Conservation (phyloP, 148 eudicot species). For the Rhododendron williamsianum region DNA sequence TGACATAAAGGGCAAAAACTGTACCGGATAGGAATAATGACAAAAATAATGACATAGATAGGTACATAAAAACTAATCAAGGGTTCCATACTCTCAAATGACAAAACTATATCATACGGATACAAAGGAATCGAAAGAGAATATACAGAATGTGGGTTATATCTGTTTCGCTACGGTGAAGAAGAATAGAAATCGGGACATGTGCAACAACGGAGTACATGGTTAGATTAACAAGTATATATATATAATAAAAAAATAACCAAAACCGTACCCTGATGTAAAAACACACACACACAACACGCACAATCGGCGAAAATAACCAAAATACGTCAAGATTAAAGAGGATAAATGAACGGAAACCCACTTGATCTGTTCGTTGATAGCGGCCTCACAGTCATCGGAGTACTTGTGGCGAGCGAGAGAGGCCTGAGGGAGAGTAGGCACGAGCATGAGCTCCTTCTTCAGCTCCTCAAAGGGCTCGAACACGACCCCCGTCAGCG, state of each 20-base stretch:
- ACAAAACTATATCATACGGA: not conserved
- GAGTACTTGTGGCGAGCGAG: constrained; percentile 73
- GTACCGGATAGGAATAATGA: not conserved
- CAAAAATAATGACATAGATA: not conserved
- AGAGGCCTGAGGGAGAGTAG: constrained; percentile 55
- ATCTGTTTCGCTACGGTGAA: not conserved
- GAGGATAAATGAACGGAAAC: not conserved
- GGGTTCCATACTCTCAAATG: not conserved
- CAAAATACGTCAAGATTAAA: not conserved
- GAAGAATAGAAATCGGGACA: not conserved
- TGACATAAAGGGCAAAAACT: too few species aligned
- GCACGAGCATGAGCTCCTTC: constrained; percentile 77
- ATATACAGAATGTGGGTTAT: not conserved
- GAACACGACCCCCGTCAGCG: constrained; percentile 66
- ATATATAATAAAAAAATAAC: not conserved
- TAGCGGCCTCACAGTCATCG: constrained; percentile 58
- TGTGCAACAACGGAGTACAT: not conserved
- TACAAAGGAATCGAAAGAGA: not conserved
- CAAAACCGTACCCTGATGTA: not conserved
- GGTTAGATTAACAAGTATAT: not conserved
- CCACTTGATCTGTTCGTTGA: constrained; percentile 86
- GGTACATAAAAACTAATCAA: not conserved
- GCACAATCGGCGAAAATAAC: not conserved
- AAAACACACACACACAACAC: not conserved
- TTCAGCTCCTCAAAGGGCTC: constrained; percentile 90